Percentiles rank a stretch among this genome's conserved stretches.
These are phyloP conservation scores for Calamus simplicifolius DNA, from an alignment of 176 grass and related monocot species.

Conservation along the genomic window DNA sequence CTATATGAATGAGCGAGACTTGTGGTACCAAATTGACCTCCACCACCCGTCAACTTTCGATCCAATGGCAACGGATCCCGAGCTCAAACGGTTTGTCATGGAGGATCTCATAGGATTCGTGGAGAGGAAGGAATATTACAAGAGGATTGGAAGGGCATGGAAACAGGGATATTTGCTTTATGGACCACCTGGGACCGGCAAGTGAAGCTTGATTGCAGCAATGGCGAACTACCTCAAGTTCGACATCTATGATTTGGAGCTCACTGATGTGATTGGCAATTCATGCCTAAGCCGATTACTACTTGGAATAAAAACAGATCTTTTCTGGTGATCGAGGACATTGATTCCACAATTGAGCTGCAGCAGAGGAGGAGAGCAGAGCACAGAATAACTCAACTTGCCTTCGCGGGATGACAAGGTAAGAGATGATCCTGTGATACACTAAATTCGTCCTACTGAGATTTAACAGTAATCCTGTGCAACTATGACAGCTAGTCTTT, in stretches of 20 bases:
- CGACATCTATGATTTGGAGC: slow-evolving; percentile 84
- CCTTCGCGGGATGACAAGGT: too few relatives aligned
- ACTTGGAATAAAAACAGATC: slow-evolving; percentile 61
- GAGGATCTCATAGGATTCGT: slow-evolving; percentile 1
- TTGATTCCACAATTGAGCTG: slow-evolving; percentile 66
- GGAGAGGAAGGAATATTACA: slow-evolving; percentile 3
- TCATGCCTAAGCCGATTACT: slow-evolving; percentile 44
- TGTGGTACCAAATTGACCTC: background rate
- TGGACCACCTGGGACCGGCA: slow-evolving; percentile 77
- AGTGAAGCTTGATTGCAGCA: slow-evolving; percentile 80
- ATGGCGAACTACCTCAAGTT: slow-evolving; percentile 93
- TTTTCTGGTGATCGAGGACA: slow-evolving; percentile 87
- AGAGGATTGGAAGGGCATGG: slow-evolving; percentile 27
- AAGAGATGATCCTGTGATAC: too few relatives aligned
- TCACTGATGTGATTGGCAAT: slow-evolving; percentile 70
- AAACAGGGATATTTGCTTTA: slow-evolving; percentile 79
- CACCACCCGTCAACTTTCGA: slow-evolving; percentile 3
- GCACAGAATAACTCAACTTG: too few relatives aligned
- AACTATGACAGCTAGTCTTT: too few relatives aligned
- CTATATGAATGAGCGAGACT: background rate
- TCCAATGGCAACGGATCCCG: background rate
- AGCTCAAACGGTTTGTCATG: background rate
- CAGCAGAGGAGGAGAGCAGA: slow-evolving; percentile 37
- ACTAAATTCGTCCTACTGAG: too few relatives aligned
- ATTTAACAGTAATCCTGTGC: too few relatives aligned